Conservation (phyloP, 305 asterid genomes). For the Salvia sclarea region DNA sequence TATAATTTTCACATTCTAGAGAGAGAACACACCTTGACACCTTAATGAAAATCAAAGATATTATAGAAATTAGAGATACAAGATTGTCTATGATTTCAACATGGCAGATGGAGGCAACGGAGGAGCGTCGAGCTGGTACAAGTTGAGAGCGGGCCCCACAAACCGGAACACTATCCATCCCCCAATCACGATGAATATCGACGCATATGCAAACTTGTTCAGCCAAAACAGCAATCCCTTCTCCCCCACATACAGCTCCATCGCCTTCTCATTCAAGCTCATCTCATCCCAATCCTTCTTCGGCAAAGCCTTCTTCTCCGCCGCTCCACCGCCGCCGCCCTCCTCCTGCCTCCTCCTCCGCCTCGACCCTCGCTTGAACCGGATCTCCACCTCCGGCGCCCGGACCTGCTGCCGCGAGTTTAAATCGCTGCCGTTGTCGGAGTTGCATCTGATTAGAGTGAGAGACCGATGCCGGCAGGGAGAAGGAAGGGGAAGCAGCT, state of each 20-base stretch:
- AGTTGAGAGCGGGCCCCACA: conserved; percentile 74
- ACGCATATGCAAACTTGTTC: conserved; percentile 90
- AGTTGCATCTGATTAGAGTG: conserved; percentile 41
- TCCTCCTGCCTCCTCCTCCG: conserved; percentile 47
- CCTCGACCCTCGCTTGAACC: conserved; percentile 74
- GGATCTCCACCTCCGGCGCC: conserved; percentile 59
- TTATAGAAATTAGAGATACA: too few relatives aligned
- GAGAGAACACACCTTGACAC: too few relatives aligned
- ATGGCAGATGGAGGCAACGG: conserved; percentile 71
- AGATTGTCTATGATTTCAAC: conserved; percentile 33
- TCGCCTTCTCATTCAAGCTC: conserved; percentile 67
- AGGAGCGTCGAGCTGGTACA: conserved; percentile 83
- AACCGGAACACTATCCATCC: conserved; percentile 87
- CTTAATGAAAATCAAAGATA: too few relatives aligned
- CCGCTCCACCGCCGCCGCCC: conserved; percentile 27
- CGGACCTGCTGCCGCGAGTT: conserved; percentile 39
- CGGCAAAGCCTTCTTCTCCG: conserved; percentile 34
- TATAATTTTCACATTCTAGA: too few relatives aligned
- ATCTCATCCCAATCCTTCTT: conserved; percentile 76
- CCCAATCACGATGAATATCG: conserved; percentile 76
- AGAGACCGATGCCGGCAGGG: conserved; percentile 32
- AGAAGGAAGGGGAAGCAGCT: conserved; percentile 13
- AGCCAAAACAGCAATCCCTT: conserved; percentile 83
- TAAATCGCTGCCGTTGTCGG: conserved; percentile 33
- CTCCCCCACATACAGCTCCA: conserved; percentile 78